A percentile compares a stretch with the other conserved stretches of the same genome.
phyloP scores from a whole-genome alignment of 2,329 filamentous ascomycete genomes.

The Trichoderma arundinaceum region DNA sequence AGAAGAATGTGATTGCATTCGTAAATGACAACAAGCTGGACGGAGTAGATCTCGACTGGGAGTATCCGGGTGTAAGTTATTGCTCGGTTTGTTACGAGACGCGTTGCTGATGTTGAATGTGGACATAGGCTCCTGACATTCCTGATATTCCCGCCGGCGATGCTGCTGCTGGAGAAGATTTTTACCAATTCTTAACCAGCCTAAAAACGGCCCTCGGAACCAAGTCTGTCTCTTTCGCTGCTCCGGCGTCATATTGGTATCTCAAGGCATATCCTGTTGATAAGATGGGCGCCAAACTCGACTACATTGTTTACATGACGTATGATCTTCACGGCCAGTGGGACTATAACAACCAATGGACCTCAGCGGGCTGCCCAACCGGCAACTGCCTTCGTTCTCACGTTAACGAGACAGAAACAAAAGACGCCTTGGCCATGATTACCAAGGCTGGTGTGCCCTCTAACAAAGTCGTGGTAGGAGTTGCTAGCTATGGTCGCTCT shows the following conservation, averaged over 20 bases:
- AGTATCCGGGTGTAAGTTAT: conserved; percentile 48
- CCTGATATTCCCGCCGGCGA: conserved; percentile 42
- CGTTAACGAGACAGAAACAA: conserved; percentile 40
- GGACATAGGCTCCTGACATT: conserved; percentile 35
- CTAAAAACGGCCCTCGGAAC: no score
- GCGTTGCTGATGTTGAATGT: no score
- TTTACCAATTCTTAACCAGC: no score
- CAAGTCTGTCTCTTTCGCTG: conserved; percentile 42
- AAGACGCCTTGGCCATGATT: conserved; percentile 39
- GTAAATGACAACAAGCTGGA: conserved; percentile 48
- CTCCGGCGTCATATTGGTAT: conserved; percentile 34
- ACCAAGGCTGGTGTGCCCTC: conserved; percentile 40
- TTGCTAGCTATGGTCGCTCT: conserved; percentile 39
- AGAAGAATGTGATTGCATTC: conserved; percentile 47
- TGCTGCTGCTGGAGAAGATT: conserved; percentile 12
- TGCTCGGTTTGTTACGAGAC: conserved; percentile 39
- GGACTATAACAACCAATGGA: conserved; percentile 36
- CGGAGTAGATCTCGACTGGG: conserved; percentile 56
- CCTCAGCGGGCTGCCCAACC: conserved; percentile 32
- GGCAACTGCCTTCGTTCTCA: conserved; percentile 29
- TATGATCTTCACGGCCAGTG: conserved; percentile 43
- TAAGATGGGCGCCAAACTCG: conserved; percentile 37
- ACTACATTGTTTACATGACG: conserved; percentile 46
- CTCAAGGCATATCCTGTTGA: conserved; percentile 42
- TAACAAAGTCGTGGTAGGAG: conserved; percentile 39